Percentiles rank a stretch among this genome's conserved stretches.
Conservation (phyloP, 176 grass and related monocot genomes). For the Stipa capillata region DNA sequence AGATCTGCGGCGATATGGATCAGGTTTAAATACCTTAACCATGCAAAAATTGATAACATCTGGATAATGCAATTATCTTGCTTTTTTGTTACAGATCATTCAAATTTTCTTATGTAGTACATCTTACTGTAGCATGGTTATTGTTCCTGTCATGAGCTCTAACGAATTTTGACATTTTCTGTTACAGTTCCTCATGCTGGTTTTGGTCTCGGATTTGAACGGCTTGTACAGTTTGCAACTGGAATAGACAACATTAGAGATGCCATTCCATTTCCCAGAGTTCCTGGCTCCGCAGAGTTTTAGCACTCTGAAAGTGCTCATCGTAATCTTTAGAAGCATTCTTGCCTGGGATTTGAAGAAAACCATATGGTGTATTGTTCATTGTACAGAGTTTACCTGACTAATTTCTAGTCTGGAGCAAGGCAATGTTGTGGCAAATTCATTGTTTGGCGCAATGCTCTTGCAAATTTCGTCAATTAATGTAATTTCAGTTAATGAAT, state of each 20-base stretch:
- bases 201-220: conserved; percentile 96
- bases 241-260: conserved; percentile 98
- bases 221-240: conserved; percentile 91
- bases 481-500: background rate
- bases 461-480: background rate
- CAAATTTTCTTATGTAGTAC: background rate
- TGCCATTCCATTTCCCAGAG: conserved; percentile 81
- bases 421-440: background rate
- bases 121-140: background rate
- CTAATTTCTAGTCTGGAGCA: background rate
- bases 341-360: conserved; percentile 15
- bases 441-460: background rate
- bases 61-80: background rate
- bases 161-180: background rate
- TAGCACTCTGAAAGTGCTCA: conserved; percentile 10
- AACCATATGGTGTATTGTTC: background rate
- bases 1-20: conserved; percentile 83
- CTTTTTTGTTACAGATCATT: background rate
- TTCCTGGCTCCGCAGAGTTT: conserved; percentile 87
- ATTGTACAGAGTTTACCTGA: conserved; percentile 23
- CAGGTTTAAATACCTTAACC: conserved; percentile 43
- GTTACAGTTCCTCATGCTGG: conserved; percentile 88
- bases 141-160: background rate
- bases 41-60: background rate
- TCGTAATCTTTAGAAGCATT: conserved; percentile 23